Percentiles rank a stretch among this genome's conserved stretches.
phyloP scores from a whole-genome alignment of 805 yeast genomes.

The Candida boleticola region DNA sequence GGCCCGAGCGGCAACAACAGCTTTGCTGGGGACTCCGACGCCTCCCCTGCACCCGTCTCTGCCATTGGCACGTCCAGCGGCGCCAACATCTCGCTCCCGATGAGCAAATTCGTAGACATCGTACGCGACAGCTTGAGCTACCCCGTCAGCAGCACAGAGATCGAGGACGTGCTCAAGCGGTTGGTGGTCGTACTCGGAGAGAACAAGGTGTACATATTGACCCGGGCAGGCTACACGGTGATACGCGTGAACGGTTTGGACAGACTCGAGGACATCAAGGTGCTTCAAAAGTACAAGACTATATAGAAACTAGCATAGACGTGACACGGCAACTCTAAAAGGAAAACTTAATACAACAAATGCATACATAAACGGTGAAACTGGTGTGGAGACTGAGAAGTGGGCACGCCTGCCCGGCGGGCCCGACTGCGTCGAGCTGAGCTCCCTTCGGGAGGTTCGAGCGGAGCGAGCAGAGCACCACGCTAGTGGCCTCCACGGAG shows the following conservation, averaged over 20 bases:
- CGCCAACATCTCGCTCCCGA: conserved; percentile 8
- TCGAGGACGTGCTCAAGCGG: conserved; percentile 23
- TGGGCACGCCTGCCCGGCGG: no score
- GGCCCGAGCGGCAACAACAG: neutral
- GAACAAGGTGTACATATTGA: conserved; percentile 18
- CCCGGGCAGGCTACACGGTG: conserved; percentile 22
- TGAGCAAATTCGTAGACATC: conserved; percentile 24
- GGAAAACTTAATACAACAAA: no score
- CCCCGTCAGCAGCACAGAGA: conserved; percentile 30
- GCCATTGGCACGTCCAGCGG: neutral
- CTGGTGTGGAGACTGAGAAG: no score
- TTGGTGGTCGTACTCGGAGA: conserved; percentile 18
- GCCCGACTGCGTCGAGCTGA: no score
- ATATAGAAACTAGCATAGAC: no score
- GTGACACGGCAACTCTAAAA: no score
- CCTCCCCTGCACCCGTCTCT: neutral
- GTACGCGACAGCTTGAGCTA: conserved; percentile 32
- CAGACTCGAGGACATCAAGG: conserved; percentile 25
- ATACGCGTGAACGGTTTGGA: conserved; percentile 24
- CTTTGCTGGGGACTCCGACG: neutral
- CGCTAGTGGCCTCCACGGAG: no score
- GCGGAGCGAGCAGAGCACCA: no score
- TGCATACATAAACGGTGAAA: no score
- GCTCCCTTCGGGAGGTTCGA: no score
- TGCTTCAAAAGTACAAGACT: conserved; percentile 17